Evolutionary conservation across 371 early-diverging fungal genomes (phyloP).

Genomic region (Mortierella sp.): DNA sequence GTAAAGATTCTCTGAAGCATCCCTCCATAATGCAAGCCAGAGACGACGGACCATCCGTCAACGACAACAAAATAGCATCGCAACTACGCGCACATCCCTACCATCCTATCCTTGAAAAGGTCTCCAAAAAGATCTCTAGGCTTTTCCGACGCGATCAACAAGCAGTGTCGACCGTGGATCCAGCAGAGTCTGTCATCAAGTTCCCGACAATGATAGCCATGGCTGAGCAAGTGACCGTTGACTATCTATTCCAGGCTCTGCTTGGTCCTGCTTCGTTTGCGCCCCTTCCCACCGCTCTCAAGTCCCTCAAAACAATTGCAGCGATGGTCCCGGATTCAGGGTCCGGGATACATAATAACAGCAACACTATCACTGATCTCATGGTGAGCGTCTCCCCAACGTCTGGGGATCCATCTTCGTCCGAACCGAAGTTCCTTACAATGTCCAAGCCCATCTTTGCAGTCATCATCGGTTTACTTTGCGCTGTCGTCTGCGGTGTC

Average conservation of each 20-base stretch:
- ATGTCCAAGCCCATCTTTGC: conserved; percentile 42
- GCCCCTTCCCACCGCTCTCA: conserved; percentile 20
- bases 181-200: not conserved
- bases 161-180: not conserved
- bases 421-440: conserved; percentile 14
- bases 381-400: conserved; percentile 45
- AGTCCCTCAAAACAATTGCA: conserved; percentile 9
- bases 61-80: too few relatives aligned
- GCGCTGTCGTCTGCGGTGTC: conserved; percentile 18
- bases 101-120: not conserved
- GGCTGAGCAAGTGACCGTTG: conserved; percentile 21
- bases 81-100: not conserved
- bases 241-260: conserved; percentile 34
- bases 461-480: conserved; percentile 11
- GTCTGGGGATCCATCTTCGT: not conserved
- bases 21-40: not conserved
- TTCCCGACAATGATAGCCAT: conserved; percentile 24
- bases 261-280: conserved; percentile 23
- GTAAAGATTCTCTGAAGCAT: not conserved
- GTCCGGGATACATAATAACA: not conserved
- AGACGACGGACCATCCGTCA: not conserved
- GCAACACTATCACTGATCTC: conserved; percentile 22
- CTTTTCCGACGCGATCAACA: too few relatives aligned
- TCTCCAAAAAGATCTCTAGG: not conserved
- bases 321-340: too few relatives aligned